Evolutionary conservation across 1,139 yeast species (phyloP), one percentile per base, ranked within the genome.

Genomic region (Kodamaea arcana): DNA sequence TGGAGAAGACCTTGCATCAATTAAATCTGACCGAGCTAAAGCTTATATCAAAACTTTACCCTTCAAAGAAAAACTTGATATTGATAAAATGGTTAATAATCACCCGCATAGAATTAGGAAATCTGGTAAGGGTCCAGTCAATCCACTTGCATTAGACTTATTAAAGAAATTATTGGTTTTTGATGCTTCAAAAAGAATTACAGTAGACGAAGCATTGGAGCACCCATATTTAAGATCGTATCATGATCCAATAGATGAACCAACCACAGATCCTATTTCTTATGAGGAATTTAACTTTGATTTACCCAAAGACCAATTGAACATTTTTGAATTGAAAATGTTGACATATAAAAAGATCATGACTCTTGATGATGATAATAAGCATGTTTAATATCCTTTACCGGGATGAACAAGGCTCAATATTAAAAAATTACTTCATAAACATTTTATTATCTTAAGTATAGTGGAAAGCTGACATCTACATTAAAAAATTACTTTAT

Each of bases 191-290:
- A 77, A 75, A 41, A 66, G 92, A 52, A 73, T 80, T 27, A 69
- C 80, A 3, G 88, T 81, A 2, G 72, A 61, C 24, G 78, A 80
- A 41, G 90, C 90, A 0, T 59, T 83, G 40, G 56, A 64, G 32
- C 90, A 83, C 53, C 85, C 86, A 7, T 83, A 82, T 52, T 58
- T 83, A 27, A 58, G 70, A 27, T 66, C 73, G 22, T 82, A 82
- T 51, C 88, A 82, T 50, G 88, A 82, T 52, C 82, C 84, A 15
- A 69, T 69, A 26, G 88, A 82, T 52, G 90, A 82, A 50, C 90
- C 90, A 0, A 72, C 63, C 18, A 79, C 83, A 13, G 35, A 38
- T 4, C 48, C 46, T 5, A 41, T 47, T 15, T 29, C 32, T 7
- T 22, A 16, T 8, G 41, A 39, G 13, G 74, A 69, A 30, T 80